These are phyloP conservation scores for Peronospora destructor DNA, from an alignment of 352 stramenopile genomes.

Conservation along the genomic window DNA sequence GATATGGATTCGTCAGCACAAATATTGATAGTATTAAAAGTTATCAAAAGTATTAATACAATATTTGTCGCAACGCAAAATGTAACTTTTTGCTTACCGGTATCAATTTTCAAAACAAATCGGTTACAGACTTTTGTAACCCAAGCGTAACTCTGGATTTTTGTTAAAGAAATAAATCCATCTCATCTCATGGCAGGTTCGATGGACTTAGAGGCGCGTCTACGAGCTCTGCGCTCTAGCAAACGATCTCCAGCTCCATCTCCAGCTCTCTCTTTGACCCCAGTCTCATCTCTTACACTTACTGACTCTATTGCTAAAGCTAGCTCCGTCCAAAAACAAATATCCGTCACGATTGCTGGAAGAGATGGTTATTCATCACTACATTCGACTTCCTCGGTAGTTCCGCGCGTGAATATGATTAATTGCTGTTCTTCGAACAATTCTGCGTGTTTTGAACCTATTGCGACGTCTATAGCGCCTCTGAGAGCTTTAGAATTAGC, in stretches of 20 bases:
- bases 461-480: constrained; percentile 1
- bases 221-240: constrained; percentile 43
- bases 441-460: neutral
- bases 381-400: neutral
- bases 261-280: constrained; percentile 2
- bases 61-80: no score
- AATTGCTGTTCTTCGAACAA: constrained; percentile 9
- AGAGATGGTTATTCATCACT: constrained; percentile 1
- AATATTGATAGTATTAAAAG: no score
- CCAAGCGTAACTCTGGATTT: neutral
- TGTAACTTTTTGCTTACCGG: no score
- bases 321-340: constrained; percentile 7
- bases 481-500: neutral
- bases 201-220: constrained; percentile 53
- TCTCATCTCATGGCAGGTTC: constrained; percentile 21
- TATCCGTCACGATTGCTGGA: constrained; percentile 8
- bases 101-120: no score
- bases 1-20: no score
- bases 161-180: neutral
- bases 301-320: neutral
- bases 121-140: neutral
- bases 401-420: constrained; percentile 16
- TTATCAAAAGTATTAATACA: no score
- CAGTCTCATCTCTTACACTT: neutral
- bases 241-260: constrained; percentile 16